Percentiles rank a stretch among this genome's conserved stretches.
These are phyloP conservation scores for Laburnicola sp. DNA, from an alignment of 2,329 filamentous ascomycete species.

Conservation along the genomic window DNA sequence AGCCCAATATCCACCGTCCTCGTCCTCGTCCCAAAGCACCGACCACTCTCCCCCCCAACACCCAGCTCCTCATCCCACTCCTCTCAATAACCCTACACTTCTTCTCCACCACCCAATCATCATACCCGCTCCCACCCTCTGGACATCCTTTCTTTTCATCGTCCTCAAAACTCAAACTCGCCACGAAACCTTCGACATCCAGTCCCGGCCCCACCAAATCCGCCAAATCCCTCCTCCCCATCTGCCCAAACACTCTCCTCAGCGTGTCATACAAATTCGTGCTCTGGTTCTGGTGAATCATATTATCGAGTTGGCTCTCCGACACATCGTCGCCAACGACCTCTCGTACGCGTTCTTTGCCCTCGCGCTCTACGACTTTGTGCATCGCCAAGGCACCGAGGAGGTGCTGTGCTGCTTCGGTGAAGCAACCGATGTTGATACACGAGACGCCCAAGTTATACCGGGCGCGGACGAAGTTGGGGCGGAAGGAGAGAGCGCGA, in stretches of 20 bases:
- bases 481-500: conserved; percentile 82
- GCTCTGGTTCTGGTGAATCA: conserved; percentile 93
- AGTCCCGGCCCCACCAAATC: conserved; percentile 88
- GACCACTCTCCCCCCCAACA: conserved; percentile 30
- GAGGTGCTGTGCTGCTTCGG: conserved; percentile 89
- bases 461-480: conserved; percentile 94
- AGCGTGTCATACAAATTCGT: conserved; percentile 96
- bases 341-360: conserved; percentile 79
- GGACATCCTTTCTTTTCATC: not conserved
- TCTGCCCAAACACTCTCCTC: conserved; percentile 91
- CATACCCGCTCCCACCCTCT: conserved; percentile 4
- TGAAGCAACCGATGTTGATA: conserved; percentile 95
- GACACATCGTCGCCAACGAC: conserved; percentile 64
- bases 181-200: conserved; percentile 86
- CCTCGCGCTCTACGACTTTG: conserved; percentile 85
- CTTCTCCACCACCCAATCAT: conserved; percentile 24
- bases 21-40: conserved; percentile 37
- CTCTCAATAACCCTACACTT: conserved; percentile 15
- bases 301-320: conserved; percentile 78
- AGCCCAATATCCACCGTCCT: conserved; percentile 25
- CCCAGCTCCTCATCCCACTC: conserved; percentile 6
- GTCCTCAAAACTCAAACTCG: conserved; percentile 78
- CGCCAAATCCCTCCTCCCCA: conserved; percentile 84
- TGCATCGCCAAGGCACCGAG: conserved; percentile 94
- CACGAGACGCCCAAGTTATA: conserved; percentile 97